phyloP scores from a whole-genome alignment of 1,284 basidiomycete species.

The Puccinia hordei region DNA sequence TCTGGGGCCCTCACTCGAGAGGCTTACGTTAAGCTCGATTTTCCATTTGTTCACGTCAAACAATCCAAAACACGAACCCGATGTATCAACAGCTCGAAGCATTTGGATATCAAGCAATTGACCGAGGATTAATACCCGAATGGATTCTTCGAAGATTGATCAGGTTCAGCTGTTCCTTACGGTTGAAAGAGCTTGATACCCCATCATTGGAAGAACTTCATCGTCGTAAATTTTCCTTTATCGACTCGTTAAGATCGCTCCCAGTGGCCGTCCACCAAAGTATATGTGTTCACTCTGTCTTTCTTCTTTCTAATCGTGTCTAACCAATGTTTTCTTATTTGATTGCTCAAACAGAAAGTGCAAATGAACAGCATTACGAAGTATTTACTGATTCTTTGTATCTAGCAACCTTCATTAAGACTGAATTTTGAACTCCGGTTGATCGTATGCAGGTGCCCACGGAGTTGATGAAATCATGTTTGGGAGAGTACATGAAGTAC shows the following conservation, averaged over 20 bases:
- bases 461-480: slow-evolving; percentile 68
- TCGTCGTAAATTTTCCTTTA: slow-evolving; percentile 68
- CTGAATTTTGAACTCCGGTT: neutral
- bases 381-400: slow-evolving; percentile 58
- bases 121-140: slow-evolving; percentile 64
- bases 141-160: slow-evolving; percentile 68
- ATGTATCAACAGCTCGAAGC: slow-evolving; percentile 20
- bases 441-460: slow-evolving; percentile 66
- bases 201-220: slow-evolving; percentile 70
- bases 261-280: slow-evolving; percentile 67
- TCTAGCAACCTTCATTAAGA: neutral
- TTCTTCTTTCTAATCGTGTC: neutral
- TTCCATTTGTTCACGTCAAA: too few species aligned
- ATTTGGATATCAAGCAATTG: slow-evolving; percentile 46
- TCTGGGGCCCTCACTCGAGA: too few species aligned
- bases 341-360: slow-evolving; percentile 64
- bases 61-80: neutral
- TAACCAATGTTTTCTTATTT: neutral
- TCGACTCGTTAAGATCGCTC: slow-evolving; percentile 59
- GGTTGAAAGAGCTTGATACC: slow-evolving; percentile 68
- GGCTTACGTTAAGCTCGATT: too few species aligned
- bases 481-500: slow-evolving; percentile 70
- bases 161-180: slow-evolving; percentile 66
- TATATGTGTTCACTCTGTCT: neutral
- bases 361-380: slow-evolving; percentile 79